A percentile compares a stretch with the other conserved stretches of the same genome.
phyloP scores from a whole-genome alignment of 768 basidiomycete species.

The Tylopilus balloui region DNA sequence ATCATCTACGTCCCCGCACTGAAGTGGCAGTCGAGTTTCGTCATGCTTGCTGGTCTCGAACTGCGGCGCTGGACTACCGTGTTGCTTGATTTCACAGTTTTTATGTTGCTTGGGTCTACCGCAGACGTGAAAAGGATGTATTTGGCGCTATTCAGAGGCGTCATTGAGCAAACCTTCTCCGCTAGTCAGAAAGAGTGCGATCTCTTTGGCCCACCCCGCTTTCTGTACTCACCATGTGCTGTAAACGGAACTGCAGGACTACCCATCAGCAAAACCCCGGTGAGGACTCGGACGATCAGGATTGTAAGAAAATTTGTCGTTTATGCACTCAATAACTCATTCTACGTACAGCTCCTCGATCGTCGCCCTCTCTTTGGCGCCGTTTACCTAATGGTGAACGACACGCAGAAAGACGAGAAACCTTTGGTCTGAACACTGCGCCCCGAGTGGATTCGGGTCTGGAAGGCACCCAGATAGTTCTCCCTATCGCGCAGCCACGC shows the following conservation, averaged over 20 bases:
- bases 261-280: neutral
- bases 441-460: neutral
- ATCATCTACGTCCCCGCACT: slow-evolving; percentile 6
- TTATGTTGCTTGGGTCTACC: slow-evolving; percentile 16
- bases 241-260: neutral
- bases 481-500: neutral
- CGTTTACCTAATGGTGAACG: neutral
- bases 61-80: slow-evolving; percentile 20
- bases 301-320: neutral
- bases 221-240: neutral
- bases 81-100: slow-evolving; percentile 12
- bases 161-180: neutral
- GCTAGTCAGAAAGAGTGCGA: neutral
- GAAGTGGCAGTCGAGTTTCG: slow-evolving; percentile 8
- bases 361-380: neutral
- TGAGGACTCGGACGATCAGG: neutral
- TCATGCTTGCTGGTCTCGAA: neutral
- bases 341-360: neutral
- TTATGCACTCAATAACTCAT: neutral
- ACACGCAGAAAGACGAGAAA: neutral
- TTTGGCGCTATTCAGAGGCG: neutral
- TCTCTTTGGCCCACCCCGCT: neutral
- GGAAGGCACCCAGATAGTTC: neutral
- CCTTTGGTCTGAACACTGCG: neutral
- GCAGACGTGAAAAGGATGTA: slow-evolving; percentile 16